These are phyloP conservation scores for Mycotypha africana DNA, from an alignment of 371 early-diverging fungal genomes.

Conservation along the genomic window DNA sequence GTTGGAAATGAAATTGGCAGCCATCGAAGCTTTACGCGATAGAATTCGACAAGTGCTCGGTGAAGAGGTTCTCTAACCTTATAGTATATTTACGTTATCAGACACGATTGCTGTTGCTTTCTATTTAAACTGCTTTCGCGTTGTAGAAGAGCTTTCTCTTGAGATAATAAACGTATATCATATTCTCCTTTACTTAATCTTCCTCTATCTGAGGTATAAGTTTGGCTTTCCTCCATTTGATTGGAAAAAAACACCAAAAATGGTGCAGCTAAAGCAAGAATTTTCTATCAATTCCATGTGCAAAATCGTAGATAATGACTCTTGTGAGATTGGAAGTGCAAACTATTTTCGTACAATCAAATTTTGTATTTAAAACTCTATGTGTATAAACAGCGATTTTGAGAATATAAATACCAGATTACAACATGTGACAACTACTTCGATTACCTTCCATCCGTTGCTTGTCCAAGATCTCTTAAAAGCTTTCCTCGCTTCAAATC, in stretches of 20 bases:
- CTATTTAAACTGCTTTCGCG: no score
- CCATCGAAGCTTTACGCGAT: slow-evolving; percentile 45
- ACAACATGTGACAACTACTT: not conserved
- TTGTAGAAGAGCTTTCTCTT: no score
- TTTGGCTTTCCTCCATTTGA: no score
- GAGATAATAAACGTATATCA: no score
- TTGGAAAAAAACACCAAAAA: no score
- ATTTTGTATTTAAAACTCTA: slow-evolving; percentile 84
- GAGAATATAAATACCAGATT: no score
- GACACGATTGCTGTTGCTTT: not conserved
- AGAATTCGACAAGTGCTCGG: slow-evolving; percentile 30
- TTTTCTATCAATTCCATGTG: slow-evolving; percentile 57
- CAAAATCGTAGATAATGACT: slow-evolving; percentile 79
- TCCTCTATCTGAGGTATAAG: no score
- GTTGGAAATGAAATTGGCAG: slow-evolving; percentile 50
- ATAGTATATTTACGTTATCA: no score
- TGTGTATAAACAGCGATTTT: no score
- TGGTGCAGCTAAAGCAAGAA: slow-evolving; percentile 47
- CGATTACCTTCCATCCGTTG: slow-evolving; percentile 58
- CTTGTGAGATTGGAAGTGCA: slow-evolving; percentile 73
- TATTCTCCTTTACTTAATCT: no score
- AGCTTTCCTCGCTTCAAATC: slow-evolving; percentile 51
- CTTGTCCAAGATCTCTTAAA: slow-evolving; percentile 47
- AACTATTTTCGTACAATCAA: slow-evolving; percentile 77
- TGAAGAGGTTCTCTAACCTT: slow-evolving; percentile 25